Percentiles rank a stretch among this genome's conserved stretches.
phyloP scores from a whole-genome alignment of 768 basidiomycete species.

The Agaricus bisporus region DNA sequence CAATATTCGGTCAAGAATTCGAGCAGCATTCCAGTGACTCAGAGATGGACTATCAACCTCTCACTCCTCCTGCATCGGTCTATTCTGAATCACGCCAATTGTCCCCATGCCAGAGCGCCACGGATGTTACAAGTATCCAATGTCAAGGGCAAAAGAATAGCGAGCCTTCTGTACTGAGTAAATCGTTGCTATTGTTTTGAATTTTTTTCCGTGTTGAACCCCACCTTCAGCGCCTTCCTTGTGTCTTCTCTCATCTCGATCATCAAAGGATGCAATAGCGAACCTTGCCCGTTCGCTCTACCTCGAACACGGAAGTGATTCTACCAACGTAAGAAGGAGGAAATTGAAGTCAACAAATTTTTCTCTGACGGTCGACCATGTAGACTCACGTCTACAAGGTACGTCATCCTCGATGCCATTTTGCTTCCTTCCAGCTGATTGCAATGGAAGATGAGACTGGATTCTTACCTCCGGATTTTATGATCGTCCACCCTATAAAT shows the following conservation, averaged over 20 bases:
- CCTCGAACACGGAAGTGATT: conserved; percentile 20
- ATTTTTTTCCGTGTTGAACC: background rate
- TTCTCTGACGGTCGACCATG: conserved; percentile 33
- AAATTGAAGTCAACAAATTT: conserved; percentile 20
- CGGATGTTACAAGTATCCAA: conserved; percentile 15
- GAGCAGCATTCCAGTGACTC: conserved; percentile 32
- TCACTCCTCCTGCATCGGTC: conserved; percentile 76
- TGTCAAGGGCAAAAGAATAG: background rate
- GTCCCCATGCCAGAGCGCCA: conserved; percentile 37
- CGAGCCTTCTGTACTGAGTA: background rate
- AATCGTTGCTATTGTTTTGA: background rate
- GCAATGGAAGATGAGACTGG: conserved; percentile 38
- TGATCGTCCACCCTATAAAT: conserved; percentile 63
- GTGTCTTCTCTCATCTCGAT: conserved; percentile 49
- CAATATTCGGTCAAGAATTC: background rate
- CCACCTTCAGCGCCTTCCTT: conserved; percentile 25
- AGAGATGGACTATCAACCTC: conserved; percentile 57
- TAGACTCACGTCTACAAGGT: conserved; percentile 60
- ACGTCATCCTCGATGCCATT: conserved; percentile 12
- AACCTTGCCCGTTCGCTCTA: conserved; percentile 43
- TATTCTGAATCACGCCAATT: conserved; percentile 58
- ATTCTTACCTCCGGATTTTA: conserved; percentile 66
- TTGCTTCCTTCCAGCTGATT: background rate
- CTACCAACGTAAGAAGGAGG: conserved; percentile 14
- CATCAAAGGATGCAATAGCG: conserved; percentile 63